phyloP scores from a whole-genome alignment of 768 basidiomycete genomes.

The Scleroderma citrinum region DNA sequence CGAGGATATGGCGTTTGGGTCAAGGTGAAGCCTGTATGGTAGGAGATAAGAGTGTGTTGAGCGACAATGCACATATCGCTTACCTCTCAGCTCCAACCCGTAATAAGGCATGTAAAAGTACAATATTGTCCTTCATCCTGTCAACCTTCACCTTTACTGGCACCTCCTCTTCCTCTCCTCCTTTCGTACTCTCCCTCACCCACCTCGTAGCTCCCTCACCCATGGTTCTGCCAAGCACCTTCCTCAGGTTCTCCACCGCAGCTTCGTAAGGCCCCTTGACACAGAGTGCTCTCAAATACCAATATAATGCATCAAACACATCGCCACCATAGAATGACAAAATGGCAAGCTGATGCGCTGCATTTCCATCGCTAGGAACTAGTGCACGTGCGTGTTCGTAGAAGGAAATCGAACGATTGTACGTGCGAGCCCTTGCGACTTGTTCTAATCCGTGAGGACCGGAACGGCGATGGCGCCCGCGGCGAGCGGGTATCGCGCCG shows the following conservation, averaged over 20 bases:
- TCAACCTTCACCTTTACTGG: constrained; percentile 53
- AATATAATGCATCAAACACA: constrained; percentile 69
- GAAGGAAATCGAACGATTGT: constrained; percentile 67
- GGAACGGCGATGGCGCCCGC: constrained; percentile 42
- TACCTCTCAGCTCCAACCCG: constrained; percentile 51
- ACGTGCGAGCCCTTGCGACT: constrained; percentile 57
- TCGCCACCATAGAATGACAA: constrained; percentile 82
- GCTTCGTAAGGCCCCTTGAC: constrained; percentile 83
- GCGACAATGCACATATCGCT: constrained; percentile 17
- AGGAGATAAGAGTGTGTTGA: constrained; percentile 2
- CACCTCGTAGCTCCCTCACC: constrained; percentile 48
- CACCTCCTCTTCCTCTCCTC: constrained; percentile 24
- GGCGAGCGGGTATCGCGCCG: constrained; percentile 20
- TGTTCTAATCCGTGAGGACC: constrained; percentile 42
- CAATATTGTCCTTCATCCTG: constrained; percentile 64
- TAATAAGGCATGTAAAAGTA: constrained; percentile 77
- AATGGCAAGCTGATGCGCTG: constrained; percentile 95
- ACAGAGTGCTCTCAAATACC: constrained; percentile 90
- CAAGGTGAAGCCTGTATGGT: constrained; percentile 31
- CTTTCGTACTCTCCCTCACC: constrained; percentile 34
- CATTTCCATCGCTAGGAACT: constrained; percentile 85
- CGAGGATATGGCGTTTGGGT: constrained; percentile 42
- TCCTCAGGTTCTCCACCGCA: constrained; percentile 78
- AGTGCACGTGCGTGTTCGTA: constrained; percentile 84
- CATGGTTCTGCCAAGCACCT: constrained; percentile 59